Conservation (phyloP, 306 rosid species). For the Castanopsis chinensis region DNA sequence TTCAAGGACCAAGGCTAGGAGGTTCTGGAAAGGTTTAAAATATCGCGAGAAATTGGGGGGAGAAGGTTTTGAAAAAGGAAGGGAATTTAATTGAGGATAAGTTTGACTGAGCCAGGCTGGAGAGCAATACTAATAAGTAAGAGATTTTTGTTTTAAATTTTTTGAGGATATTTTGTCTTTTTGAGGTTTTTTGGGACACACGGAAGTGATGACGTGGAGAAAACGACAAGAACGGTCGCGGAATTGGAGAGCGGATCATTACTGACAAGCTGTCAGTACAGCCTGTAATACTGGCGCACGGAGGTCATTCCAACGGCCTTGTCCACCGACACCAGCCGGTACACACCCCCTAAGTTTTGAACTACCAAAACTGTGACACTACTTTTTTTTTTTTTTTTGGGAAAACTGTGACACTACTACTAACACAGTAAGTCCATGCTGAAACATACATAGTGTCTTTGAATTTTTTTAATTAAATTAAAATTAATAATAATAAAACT, state of each 20-base stretch:
- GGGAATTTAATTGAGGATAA: constrained; percentile 20
- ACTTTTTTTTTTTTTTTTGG: too few relatives aligned
- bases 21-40: background rate
- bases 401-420: background rate
- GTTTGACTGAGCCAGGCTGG: constrained; percentile 58
- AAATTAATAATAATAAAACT: too few relatives aligned
- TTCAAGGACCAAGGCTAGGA: background rate
- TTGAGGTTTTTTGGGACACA: background rate
- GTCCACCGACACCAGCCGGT: constrained; percentile 40
- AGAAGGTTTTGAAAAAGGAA: background rate
- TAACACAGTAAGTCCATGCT: too few relatives aligned
- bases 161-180: background rate
- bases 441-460: too few relatives aligned
- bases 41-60: constrained; percentile 11
- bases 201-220: constrained; percentile 31
- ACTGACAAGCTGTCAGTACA: constrained; percentile 42
- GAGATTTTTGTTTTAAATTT: constrained; percentile 3
- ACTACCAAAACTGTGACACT: background rate
- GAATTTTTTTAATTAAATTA: too few relatives aligned
- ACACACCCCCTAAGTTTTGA: background rate
- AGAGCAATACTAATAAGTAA: constrained; percentile 32
- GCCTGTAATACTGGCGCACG: constrained; percentile 21
- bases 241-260: constrained; percentile 25
- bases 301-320: constrained; percentile 28
- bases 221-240: constrained; percentile 41